Evolutionary conservation across 2,329 filamentous ascomycete species (phyloP), one percentile per base, ranked within the genome.

Genomic region (Paracoccidioides brasiliensis): DNA sequence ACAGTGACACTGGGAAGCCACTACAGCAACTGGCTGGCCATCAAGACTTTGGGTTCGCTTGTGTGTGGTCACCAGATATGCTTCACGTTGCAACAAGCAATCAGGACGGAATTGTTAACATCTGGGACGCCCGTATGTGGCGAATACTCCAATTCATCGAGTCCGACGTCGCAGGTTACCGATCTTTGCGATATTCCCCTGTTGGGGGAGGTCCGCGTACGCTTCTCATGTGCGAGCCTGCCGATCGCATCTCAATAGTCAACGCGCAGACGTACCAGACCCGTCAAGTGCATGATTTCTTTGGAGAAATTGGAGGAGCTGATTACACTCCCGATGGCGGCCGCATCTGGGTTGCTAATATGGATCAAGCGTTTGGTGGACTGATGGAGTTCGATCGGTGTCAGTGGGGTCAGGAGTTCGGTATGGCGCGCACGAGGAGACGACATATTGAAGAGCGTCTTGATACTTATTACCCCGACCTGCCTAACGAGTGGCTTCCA

Each of bases 31-130:
- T 75, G 5, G 64, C 61, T 4, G 71, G 70, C 33, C 73, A 75
- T 56, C 66, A 62, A 35, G 72, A 75, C 56, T 74, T 69, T 58
- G 73, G 72, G 15, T 75, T 75, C 56, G 72, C 72, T 5, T 75
- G 72, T 58, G 72, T 71, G 4, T 75, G 73, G 73, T 73, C 72
- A 2, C 71, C 71, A 0, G 73, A 75, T 60, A 73, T 74, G 68
- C 67, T 69, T n/a, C 72, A 74, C 52, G 68, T 75, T 51, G 73
- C 73, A 4, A 75, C 73, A 4, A 71, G 71, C 56, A 74, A 74
- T 57, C 73, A 75, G 56, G 73, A 75, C 60, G 72, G 72, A 55
- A 72, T 71, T 3, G 69, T 72, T 40, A 73, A 74, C 38, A 73
- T 75, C 60, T 75, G 72, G 72, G 73, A 75, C 53, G 67, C 70